These are phyloP conservation scores for Colletotrichum noveboracense DNA, from an alignment of 2,329 filamentous ascomycete species.

Conservation along the genomic window DNA sequence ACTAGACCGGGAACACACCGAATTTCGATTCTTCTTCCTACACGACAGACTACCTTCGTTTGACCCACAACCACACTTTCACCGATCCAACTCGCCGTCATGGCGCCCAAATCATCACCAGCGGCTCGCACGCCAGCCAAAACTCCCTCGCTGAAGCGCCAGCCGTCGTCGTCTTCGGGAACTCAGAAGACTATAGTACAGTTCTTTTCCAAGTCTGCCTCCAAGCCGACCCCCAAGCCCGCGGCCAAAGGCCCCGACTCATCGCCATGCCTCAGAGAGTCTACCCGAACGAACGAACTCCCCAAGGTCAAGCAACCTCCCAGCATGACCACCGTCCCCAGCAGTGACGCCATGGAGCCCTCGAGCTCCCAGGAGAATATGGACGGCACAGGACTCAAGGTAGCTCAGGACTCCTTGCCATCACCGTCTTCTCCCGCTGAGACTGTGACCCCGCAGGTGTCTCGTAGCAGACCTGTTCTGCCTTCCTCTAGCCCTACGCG, in stretches of 20 bases:
- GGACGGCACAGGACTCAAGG: slow-evolving; percentile 48
- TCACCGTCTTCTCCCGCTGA: slow-evolving; percentile 49
- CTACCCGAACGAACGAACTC: slow-evolving; percentile 49
- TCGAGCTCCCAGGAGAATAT: slow-evolving; percentile 73
- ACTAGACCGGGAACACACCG: background rate
- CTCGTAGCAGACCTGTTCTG: slow-evolving; percentile 43
- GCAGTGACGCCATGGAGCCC: slow-evolving; percentile 76
- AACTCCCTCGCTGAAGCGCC: slow-evolving; percentile 29
- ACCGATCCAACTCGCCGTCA: background rate
- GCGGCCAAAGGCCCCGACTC: slow-evolving; percentile 35
- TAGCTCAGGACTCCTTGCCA: slow-evolving; percentile 56
- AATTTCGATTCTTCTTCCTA: background rate
- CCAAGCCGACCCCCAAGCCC: slow-evolving; percentile 36
- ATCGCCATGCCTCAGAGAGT: slow-evolving; percentile 44
- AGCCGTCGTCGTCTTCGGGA: slow-evolving; percentile 24
- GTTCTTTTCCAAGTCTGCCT: slow-evolving; percentile 46
- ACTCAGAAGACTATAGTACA: slow-evolving; percentile 50
- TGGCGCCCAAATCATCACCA: slow-evolving; percentile 25
- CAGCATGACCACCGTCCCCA: slow-evolving; percentile 75
- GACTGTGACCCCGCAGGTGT: slow-evolving; percentile 42
- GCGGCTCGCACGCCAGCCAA: slow-evolving; percentile 40
- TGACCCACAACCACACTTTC: background rate
- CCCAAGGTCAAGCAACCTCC: slow-evolving; percentile 42
- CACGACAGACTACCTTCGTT: background rate
- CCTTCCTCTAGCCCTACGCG: slow-evolving; percentile 75